A percentile compares a stretch with the other conserved stretches of the same genome.
These are phyloP conservation scores for Penicillium sp. DNA, from an alignment of 2,329 filamentous ascomycete species.

Conservation along the genomic window DNA sequence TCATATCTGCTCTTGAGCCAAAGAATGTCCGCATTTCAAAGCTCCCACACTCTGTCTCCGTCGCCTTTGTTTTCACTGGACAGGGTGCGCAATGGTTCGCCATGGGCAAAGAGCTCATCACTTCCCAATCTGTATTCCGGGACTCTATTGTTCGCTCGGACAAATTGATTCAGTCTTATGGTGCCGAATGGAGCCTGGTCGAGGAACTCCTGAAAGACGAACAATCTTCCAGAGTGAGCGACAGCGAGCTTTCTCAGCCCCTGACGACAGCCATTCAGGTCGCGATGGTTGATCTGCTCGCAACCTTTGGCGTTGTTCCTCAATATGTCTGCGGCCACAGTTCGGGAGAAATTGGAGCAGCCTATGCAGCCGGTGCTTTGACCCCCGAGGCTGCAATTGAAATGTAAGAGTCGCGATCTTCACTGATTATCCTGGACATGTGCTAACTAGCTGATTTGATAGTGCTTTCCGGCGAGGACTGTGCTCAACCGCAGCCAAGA, in stretches of 20 bases:
- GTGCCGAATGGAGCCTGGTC: conserved; percentile 9
- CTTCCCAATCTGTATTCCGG: neutral
- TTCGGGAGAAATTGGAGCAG: conserved; percentile 8
- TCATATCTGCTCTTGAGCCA: neutral
- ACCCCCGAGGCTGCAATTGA: conserved; percentile 4
- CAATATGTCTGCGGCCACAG: conserved; percentile 6
- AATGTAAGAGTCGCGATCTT: neutral
- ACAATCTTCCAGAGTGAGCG: neutral
- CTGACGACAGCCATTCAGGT: conserved; percentile 6
- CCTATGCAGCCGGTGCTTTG: conserved; percentile 7
- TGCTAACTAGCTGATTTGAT: neutral
- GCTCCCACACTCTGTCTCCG: neutral
- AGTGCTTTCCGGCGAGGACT: conserved; percentile 4
- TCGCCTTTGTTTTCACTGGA: neutral
- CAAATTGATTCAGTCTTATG: conserved; percentile 8
- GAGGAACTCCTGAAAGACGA: conserved; percentile 1
- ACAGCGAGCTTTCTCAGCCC: conserved; percentile 1
- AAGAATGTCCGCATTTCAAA: neutral
- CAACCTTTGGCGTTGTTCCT: conserved; percentile 1
- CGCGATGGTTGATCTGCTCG: conserved; percentile 4
- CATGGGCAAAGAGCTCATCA: conserved; percentile 23
- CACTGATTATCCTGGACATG: neutral
- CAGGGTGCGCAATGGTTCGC: conserved; percentile 27
- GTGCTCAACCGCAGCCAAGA: conserved; percentile 7
- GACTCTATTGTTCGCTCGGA: neutral